Conservation (phyloP, 768 basidiomycete genomes). For the Mycena galopus region DNA sequence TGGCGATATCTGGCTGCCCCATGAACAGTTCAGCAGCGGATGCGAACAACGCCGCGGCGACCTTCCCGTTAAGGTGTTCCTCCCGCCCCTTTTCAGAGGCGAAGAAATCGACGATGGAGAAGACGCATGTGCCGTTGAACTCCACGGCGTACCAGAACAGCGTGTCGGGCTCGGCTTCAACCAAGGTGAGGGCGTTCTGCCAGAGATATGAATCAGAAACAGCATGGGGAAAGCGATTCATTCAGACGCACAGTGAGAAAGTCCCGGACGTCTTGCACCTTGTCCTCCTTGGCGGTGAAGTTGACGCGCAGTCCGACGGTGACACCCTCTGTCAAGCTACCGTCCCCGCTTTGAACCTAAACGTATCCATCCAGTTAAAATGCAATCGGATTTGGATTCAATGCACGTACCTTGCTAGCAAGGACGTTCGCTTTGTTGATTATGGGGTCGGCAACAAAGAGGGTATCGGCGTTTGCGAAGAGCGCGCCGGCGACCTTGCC, state of each 20-base stretch:
- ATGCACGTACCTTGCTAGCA: neutral
- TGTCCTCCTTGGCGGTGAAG: constrained; percentile 29
- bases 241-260: neutral
- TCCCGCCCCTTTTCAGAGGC: constrained; percentile 1
- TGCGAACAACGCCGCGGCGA: constrained; percentile 15
- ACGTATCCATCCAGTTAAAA: neutral
- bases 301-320: constrained; percentile 47
- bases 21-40: neutral
- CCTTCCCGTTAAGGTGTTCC: constrained; percentile 18
- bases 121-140: neutral
- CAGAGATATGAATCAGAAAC: neutral
- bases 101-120: neutral
- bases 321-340: constrained; percentile 17
- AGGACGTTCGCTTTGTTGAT: constrained; percentile 34
- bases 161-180: neutral
- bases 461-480: constrained; percentile 44
- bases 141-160: neutral
- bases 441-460: constrained; percentile 44
- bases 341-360: neutral
- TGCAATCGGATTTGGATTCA: neutral
- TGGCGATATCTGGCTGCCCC: neutral
- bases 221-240: neutral
- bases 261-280: constrained; percentile 2
- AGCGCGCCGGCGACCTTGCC: constrained; percentile 49
- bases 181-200: neutral